These are phyloP conservation scores for Xerocomellus dryophilus DNA, from an alignment of 768 basidiomycete genomes.

Conservation along the genomic window DNA sequence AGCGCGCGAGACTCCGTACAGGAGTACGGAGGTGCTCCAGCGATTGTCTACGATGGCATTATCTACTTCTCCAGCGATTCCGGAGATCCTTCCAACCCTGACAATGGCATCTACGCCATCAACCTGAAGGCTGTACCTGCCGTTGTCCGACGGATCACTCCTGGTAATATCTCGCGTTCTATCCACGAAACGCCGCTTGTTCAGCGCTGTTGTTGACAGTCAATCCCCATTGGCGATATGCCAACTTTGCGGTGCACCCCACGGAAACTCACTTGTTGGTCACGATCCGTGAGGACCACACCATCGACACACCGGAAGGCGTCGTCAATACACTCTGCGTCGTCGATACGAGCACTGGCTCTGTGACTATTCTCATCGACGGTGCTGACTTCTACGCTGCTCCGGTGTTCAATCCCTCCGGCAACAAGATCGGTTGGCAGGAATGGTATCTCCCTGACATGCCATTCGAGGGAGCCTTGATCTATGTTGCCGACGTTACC, in stretches of 20 bases:
- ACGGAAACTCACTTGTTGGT: constrained; percentile 47
- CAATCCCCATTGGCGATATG: constrained; percentile 37
- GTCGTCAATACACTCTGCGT: constrained; percentile 51
- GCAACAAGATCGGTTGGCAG: constrained; percentile 53
- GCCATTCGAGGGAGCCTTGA: constrained; percentile 61
- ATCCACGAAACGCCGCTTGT: not conserved
- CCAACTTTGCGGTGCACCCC: constrained; percentile 56
- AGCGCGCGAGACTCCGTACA: constrained; percentile 55
- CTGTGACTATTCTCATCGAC: constrained; percentile 39
- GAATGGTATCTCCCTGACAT: constrained; percentile 64
- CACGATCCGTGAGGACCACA: constrained; percentile 67
- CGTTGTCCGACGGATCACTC: constrained; percentile 42
- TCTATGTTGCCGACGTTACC: constrained; percentile 47
- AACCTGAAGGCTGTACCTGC: constrained; percentile 30
- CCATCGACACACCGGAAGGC: constrained; percentile 38
- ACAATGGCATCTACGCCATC: constrained; percentile 49
- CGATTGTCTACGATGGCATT: constrained; percentile 44
- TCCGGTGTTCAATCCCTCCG: constrained; percentile 55
- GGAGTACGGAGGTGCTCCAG: constrained; percentile 66
- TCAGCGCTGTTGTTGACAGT: constrained; percentile 7
- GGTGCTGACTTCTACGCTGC: constrained; percentile 68
- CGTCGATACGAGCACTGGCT: constrained; percentile 44
- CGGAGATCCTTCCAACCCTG: constrained; percentile 9
- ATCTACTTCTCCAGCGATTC: constrained; percentile 56
- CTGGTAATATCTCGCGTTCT: constrained; percentile 41